phyloP scores from a whole-genome alignment of 2,329 filamentous ascomycete genomes.

The Fusarium sp. region DNA sequence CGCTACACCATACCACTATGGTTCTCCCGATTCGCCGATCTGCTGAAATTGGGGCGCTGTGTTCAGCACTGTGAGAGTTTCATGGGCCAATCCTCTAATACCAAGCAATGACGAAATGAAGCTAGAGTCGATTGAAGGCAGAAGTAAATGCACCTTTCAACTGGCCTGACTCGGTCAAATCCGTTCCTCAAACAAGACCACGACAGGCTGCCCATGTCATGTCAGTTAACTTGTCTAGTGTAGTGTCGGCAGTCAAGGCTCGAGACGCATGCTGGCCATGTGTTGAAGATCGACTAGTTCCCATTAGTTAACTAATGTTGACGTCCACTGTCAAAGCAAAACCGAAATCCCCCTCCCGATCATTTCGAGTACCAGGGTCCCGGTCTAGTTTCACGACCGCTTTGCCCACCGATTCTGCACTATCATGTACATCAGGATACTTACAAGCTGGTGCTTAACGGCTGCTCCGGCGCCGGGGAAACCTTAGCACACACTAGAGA shows the following conservation, averaged over 20 bases:
- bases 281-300: constrained; percentile 27
- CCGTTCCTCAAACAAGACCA: neutral
- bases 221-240: neutral
- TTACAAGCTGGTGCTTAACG: constrained; percentile 13
- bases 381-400: constrained; percentile 31
- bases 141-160: neutral
- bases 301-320: constrained; percentile 23
- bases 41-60: neutral
- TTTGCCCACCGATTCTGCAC: constrained; percentile 13
- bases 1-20: constrained; percentile 1
- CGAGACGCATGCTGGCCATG: constrained; percentile 2
- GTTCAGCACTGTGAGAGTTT: constrained; percentile 5
- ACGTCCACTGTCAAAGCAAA: constrained; percentile 9
- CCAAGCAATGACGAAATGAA: constrained; percentile 10
- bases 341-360: constrained; percentile 11
- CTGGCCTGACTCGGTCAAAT: constrained; percentile 1
- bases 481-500: constrained; percentile 1
- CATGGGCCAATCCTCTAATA: constrained; percentile 10
- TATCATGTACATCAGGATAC: constrained; percentile 26
- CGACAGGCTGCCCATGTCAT: constrained; percentile 1
- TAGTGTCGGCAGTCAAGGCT: constrained; percentile 12
- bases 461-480: constrained; percentile 6
- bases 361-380: constrained; percentile 29
- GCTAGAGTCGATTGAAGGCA: neutral
- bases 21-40: constrained; percentile 13